Evolutionary conservation across 495 filamentous ascomycete genomes (phyloP), one percentile per base, ranked within the genome.

Genomic region (Lasiosphaeriaceae sp.): DNA sequence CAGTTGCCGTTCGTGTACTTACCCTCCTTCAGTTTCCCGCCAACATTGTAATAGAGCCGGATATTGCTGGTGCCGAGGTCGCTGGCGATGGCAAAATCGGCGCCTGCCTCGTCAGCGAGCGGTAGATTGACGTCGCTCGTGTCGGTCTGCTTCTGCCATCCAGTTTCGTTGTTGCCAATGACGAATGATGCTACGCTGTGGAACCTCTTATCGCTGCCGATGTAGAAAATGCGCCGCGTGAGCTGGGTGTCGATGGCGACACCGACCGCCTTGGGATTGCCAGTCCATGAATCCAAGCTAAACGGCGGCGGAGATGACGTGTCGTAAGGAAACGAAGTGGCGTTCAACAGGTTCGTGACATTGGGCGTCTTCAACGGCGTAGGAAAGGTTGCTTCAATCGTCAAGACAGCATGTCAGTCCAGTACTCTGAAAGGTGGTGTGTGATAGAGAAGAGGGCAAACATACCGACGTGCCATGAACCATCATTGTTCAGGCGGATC

Each of bases 161-260:
- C 47, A 20, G 37, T 45, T 60, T 65, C 64, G 0, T 20, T 23
- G 45, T 12, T 26, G 60, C 59, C 64, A 21, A 51, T 52, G 29
- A 57, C 52, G 17, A 64, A 65, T 2, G 35, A 34, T 2, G 55
- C 47, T 14, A 50, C 31, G 11, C n/a, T 50, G 59, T 70, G 57
- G 14, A 64, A 11, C 21, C 45, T 49, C 17, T 52, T 41, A 45
- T 70, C 67, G 9, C 53, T 55, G 35, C 67, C 67, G 41, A 67
- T 60, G 52, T 70, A 70, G 56, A 67, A 70, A 19, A 67, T 34
- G 56, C 61, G 58, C 12, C 60, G 62, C 41, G 62, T 62, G 53
- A 55, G 48, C n/a, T 44, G 22, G 26, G 23, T 59, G 55, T 70
- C 62, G 24, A 67, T 46, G n/a, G 55, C 58, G 0, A 62, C 26